phyloP scores from a whole-genome alignment of 176 grass and related monocot genomes.

The Cymbopogon citratus region DNA sequence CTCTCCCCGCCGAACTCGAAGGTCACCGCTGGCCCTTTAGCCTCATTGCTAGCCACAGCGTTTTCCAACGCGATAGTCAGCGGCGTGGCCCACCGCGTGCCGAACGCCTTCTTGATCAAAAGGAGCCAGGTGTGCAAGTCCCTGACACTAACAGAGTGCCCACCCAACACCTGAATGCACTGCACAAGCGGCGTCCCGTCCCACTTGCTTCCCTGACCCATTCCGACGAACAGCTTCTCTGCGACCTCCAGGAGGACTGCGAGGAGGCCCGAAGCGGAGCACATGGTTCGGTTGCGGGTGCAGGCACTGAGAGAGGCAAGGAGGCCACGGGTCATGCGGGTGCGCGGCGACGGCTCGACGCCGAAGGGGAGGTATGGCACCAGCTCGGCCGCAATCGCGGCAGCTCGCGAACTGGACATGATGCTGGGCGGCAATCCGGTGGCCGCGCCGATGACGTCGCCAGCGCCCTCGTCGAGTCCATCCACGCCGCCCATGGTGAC shows the following conservation, averaged over 20 bases:
- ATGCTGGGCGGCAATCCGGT: conserved; percentile 49
- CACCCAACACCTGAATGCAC: conserved; percentile 71
- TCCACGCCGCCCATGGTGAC: conserved; percentile 86
- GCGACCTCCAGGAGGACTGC: conserved; percentile 49
- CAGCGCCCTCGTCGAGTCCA: conserved; percentile 63
- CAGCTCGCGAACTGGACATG: conserved; percentile 83
- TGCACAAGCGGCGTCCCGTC: conserved; percentile 59
- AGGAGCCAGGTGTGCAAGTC: conserved; percentile 81
- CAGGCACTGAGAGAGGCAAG: conserved; percentile 71
- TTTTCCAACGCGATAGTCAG: conserved; percentile 75
- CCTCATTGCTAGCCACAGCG: conserved; percentile 69
- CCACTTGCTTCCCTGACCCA: conserved; percentile 51
- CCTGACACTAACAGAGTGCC: conserved; percentile 63
- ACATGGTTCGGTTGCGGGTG: conserved; percentile 92
- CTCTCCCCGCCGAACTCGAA: conserved; percentile 90
- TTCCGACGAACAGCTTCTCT: conserved; percentile 67
- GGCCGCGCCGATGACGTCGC: not conserved
- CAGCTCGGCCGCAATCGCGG: conserved; percentile 70
- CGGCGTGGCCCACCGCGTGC: conserved; percentile 58
- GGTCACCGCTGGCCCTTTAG: conserved; percentile 60
- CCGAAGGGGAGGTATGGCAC: conserved; percentile 70
- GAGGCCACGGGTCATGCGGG: conserved; percentile 66
- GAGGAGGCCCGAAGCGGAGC: conserved; percentile 70
- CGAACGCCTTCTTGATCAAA: conserved; percentile 59
- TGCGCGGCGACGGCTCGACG: conserved; percentile 84